These are phyloP conservation scores for Elsinoe australis DNA, from an alignment of 2,329 filamentous ascomycete genomes.

Conservation along the genomic window DNA sequence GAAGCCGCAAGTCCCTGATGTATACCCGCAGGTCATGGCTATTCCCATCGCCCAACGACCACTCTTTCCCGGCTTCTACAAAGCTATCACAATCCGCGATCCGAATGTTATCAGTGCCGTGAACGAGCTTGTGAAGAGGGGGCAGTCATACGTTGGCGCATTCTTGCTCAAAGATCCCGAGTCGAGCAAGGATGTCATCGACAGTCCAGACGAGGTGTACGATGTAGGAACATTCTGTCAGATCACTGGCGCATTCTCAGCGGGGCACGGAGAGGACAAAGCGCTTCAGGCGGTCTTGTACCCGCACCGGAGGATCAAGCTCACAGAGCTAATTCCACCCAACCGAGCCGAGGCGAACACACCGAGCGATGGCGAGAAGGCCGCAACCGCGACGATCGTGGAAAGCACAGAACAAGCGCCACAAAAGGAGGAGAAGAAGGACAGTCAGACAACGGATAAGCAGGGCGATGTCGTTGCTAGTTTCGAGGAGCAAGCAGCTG, in stretches of 20 bases:
- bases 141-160: conserved; percentile 93
- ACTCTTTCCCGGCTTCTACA: conserved; percentile 96
- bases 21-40: conserved; percentile 95
- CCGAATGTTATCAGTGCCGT: conserved; percentile 86
- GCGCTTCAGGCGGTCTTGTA: conserved; percentile 89
- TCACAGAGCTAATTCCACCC: conserved; percentile 74
- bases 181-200: conserved; percentile 87
- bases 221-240: conserved; percentile 96
- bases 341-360: conserved; percentile 38
- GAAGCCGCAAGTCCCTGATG: conserved; percentile 84
- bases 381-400: conserved; percentile 23
- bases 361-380: conserved; percentile 45
- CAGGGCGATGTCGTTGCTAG: conserved; percentile 93
- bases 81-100: conserved; percentile 93
- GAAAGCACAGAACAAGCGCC: conserved; percentile 19
- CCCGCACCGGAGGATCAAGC: conserved; percentile 86
- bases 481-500: conserved; percentile 75
- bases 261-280: conserved; percentile 64
- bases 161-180: conserved; percentile 98
- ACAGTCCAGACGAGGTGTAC: conserved; percentile 82
- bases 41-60: conserved; percentile 92
- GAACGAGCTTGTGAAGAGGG: conserved; percentile 91
- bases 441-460: conserved; percentile 48
- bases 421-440: conserved; percentile 44
- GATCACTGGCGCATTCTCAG: conserved; percentile 91